Evolutionary conservation across 2,329 filamentous ascomycete species (phyloP).

Genomic region (Beauveria caledonica): DNA sequence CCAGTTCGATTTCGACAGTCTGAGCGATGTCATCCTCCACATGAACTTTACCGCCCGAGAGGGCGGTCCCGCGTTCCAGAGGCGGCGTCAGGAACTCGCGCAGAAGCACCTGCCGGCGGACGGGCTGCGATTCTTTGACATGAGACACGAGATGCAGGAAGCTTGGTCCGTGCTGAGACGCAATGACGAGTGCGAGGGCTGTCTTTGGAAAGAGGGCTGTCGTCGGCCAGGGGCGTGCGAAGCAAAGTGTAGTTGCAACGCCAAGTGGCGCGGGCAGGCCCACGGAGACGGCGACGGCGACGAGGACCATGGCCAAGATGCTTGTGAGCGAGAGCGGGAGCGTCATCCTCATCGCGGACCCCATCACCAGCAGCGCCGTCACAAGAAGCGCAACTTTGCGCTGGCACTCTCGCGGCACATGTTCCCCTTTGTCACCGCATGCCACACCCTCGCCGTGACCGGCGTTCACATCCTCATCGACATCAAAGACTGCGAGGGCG

Average conservation of each 20-base stretch:
- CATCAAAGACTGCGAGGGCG: not conserved
- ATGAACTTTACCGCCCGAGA: constrained; percentile 26
- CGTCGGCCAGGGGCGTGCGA: not conserved
- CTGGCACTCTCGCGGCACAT: constrained; percentile 5
- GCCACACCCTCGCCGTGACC: not conserved
- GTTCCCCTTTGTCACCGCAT: constrained; percentile 3
- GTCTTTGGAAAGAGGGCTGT: not conserved
- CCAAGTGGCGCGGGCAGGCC: not conserved
- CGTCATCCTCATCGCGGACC: not conserved
- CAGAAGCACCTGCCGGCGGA: constrained; percentile 1
- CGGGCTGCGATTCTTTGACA: constrained; percentile 6
- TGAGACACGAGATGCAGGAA: constrained; percentile 6
- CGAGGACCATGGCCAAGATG: not conserved
- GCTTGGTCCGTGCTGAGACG: not conserved
- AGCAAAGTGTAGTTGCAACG: not conserved
- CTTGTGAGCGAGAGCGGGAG: not conserved
- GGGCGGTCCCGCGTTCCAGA: constrained; percentile 17
- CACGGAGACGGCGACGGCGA: not conserved
- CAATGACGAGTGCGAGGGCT: not conserved
- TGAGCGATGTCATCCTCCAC: constrained; percentile 27
- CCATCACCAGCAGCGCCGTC: not conserved
- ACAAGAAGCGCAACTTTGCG: not conserved
- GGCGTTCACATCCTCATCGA: not conserved
- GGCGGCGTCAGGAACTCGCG: not conserved
- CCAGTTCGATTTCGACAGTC: constrained; percentile 26